Conservation (phyloP, 2,329 filamentous ascomycete genomes). For the Ceratocystis colombiana region DNA sequence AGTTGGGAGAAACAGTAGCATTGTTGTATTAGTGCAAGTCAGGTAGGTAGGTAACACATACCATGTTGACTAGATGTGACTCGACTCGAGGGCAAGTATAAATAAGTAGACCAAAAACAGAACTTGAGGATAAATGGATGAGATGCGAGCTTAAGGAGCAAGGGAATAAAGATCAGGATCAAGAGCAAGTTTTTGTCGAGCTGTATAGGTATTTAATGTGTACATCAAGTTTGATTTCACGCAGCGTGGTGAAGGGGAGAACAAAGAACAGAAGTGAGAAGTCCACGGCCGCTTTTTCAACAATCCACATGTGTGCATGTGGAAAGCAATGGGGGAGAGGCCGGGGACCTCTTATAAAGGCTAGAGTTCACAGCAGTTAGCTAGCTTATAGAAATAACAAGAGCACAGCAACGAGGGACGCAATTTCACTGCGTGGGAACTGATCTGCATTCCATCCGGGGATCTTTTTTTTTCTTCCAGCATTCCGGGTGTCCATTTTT, state of each 20-base stretch:
- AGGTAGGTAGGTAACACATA: not conserved
- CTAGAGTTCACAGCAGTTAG: not conserved
- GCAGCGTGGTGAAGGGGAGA: not conserved
- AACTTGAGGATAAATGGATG: no score
- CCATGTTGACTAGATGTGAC: conserved; percentile 1
- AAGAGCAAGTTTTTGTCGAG: no score
- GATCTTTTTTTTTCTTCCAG: conserved; percentile 12
- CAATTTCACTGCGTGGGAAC: conserved; percentile 10
- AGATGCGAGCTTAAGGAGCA: no score
- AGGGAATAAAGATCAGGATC: no score
- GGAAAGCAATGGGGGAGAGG: not conserved
- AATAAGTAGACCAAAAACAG: not conserved
- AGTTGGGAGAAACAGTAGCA: conserved; percentile 1
- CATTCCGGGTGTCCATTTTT: conserved; percentile 12
- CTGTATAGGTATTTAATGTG: no score
- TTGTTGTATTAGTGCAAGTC: not conserved
- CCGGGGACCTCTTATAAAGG: conserved; percentile 2
- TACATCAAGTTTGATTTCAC: not conserved
- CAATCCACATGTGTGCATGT: not conserved
- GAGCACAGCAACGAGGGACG: conserved; percentile 11
- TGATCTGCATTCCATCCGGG: conserved; percentile 14
- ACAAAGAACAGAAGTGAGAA: not conserved
- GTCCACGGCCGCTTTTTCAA: not conserved
- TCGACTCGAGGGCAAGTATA: not conserved
- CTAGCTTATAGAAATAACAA: not conserved